A percentile compares a stretch with the other conserved stretches of the same genome.
phyloP scores from a whole-genome alignment of 768 basidiomycete genomes.

The Tephrocybe sp. region DNA sequence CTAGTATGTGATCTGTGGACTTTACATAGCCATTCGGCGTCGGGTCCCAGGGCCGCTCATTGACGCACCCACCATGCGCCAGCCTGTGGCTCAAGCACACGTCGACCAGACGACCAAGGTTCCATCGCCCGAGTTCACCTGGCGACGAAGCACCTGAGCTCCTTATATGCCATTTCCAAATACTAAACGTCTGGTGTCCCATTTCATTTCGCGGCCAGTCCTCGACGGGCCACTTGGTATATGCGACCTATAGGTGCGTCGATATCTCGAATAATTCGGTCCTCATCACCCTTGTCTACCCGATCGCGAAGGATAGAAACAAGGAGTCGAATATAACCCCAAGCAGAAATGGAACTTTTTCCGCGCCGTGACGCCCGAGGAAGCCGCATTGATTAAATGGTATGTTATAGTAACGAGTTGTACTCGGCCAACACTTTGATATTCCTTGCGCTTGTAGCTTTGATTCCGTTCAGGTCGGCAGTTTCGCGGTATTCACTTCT shows the following conservation, averaged over 20 bases:
- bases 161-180: conserved; percentile 40
- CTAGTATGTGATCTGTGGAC: too few species aligned
- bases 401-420: conserved; percentile 13
- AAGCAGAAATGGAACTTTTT: conserved; percentile 53
- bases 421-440: background rate
- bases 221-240: conserved; percentile 50
- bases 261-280: conserved; percentile 37
- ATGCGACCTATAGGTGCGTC: conserved; percentile 40
- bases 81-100: conserved; percentile 37
- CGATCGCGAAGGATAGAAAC: conserved; percentile 51
- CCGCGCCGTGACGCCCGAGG: conserved; percentile 44
- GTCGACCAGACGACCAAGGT: conserved; percentile 38
- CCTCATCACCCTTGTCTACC: conserved; percentile 46
- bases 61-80: conserved; percentile 26
- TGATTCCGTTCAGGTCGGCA: conserved; percentile 38
- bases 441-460: conserved; percentile 8
- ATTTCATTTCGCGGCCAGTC: conserved; percentile 46
- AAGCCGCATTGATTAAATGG: conserved; percentile 55
- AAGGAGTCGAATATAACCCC: conserved; percentile 42
- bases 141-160: conserved; percentile 32
- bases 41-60: conserved; percentile 29
- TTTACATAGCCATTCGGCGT: conserved; percentile 39
- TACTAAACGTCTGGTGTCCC: conserved; percentile 60
- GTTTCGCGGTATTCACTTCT: conserved; percentile 55
- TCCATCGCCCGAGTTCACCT: conserved; percentile 36